These are phyloP conservation scores for Fusarium pseudonygamai DNA, from an alignment of 2,329 filamentous ascomycete genomes.

Conservation along the genomic window DNA sequence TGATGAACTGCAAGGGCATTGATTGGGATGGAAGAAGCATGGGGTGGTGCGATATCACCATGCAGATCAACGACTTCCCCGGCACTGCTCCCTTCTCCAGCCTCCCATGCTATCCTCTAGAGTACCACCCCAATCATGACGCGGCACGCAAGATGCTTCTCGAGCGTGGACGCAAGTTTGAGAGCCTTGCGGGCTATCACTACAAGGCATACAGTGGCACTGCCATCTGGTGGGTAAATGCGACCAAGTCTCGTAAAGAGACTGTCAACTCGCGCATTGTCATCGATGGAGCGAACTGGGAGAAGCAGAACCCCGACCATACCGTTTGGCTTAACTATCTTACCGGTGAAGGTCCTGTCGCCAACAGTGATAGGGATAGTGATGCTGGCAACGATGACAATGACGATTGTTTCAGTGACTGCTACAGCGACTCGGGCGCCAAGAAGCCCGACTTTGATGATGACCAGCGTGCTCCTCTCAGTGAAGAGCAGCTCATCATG, in stretches of 20 bases:
- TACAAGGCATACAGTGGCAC: constrained; percentile 58
- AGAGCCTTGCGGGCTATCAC: constrained; percentile 56
- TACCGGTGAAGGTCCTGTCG: neutral
- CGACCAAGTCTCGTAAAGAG: constrained; percentile 40
- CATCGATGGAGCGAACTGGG: constrained; percentile 46
- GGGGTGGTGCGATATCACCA: constrained; percentile 50
- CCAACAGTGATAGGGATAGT: neutral
- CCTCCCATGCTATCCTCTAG: constrained; percentile 56
- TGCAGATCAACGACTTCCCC: constrained; percentile 53
- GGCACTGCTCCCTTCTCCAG: constrained; percentile 57
- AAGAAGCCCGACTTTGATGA: neutral
- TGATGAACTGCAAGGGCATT: constrained; percentile 53
- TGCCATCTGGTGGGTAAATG: constrained; percentile 45
- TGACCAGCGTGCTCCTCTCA: constrained; percentile 42
- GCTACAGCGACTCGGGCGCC: neutral
- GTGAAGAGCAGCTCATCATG: constrained; percentile 53
- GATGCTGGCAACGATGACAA: neutral
- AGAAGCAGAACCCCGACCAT: constrained; percentile 44
- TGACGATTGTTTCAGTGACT: neutral
- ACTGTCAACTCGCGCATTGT: constrained; percentile 46
- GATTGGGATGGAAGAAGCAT: constrained; percentile 61
- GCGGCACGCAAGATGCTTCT: constrained; percentile 48
- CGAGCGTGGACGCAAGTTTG: constrained; percentile 56
- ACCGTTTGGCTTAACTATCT: constrained; percentile 32
- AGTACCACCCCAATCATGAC: constrained; percentile 53